Base-by-base conservation (phyloP, 352 stramenopile species). In the Globisporangium echinulatum region DNA sequence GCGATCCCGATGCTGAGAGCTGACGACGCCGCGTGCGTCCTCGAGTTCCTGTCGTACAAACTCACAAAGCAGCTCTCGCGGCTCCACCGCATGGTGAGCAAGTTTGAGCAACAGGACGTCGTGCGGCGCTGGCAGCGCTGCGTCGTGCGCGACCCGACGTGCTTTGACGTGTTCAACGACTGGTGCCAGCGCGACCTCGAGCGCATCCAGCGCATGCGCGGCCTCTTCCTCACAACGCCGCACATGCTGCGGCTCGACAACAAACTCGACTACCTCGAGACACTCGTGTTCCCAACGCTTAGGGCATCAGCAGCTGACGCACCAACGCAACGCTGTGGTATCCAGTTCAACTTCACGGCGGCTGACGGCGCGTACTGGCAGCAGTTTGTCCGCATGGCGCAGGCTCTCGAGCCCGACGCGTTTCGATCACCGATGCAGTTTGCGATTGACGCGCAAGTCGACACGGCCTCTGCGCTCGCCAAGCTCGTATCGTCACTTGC, bases 151-250 rank as follows among this genome's bases (percentile, higher is more conserved):
- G 74, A 88, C 9, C 67, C 77, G 8, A 72, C 51, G 14, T 83
- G 68, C 36, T 85, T 78, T 51, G 66, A 78, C 49, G 83, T 89
- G 62, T 43, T 91, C 3, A 91, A 91, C 63, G 81, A 90, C 62
- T 87, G 77, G 79, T 85, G 82, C 44, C 68, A 71, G 57, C 57
- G 55, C 49, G 64, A 87, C 56, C 53, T 63, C 17, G 66, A 71
- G 19, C 54, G 76, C 17, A 82, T 90, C 37, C 71, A 79, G 47
- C 67, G 78, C 17, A 73, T 88, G 62, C 71, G 84, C 57, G 72
- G 71, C 4, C 61, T 90, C 49, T 58, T 86, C 13, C 46, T 76
- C 6, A 75, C 71, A 13, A 77, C 73, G 14, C 68, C 69, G 13
- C 82, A 71, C 40, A 47, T 90, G 47, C 60, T 90, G 56, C 81